A percentile compares a stretch with the other conserved stretches of the same genome.
phyloP scores from a whole-genome alignment of 1,139 yeast species.

The Yamadazyma jaroonii region DNA sequence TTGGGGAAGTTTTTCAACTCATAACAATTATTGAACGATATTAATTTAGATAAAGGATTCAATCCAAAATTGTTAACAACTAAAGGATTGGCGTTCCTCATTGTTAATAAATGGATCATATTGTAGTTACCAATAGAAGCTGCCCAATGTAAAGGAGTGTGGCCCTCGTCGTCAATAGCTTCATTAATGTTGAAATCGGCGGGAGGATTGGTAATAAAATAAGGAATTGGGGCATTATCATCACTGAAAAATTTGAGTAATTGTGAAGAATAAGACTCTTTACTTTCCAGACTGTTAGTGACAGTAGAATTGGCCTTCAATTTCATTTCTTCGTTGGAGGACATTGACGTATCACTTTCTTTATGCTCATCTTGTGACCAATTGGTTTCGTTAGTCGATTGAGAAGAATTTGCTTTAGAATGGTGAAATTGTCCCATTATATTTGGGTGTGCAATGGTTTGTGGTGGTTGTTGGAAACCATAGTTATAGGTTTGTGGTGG shows the following conservation, averaged over 20 bases:
- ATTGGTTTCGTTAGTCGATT: conserved; percentile 44
- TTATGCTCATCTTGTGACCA: conserved; percentile 49
- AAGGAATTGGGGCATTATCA: conserved; percentile 72
- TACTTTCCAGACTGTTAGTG: conserved; percentile 2
- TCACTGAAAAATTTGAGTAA: conserved; percentile 64
- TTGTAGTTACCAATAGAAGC: conserved; percentile 83
- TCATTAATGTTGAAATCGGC: conserved; percentile 78
- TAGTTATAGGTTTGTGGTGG: conserved; percentile 11
- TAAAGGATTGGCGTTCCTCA: conserved; percentile 75
- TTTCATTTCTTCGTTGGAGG: conserved; percentile 32
- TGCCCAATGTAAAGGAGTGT: conserved; percentile 96
- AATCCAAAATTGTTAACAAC: conserved; percentile 75
- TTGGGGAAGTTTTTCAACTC: conserved; percentile 74
- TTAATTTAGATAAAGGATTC: conserved; percentile 79
- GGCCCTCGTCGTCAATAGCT: conserved; percentile 93
- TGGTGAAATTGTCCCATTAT: conserved; percentile 29
- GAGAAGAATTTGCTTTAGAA: conserved; percentile 34
- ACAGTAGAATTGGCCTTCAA: conserved; percentile 8
- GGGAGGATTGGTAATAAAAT: conserved; percentile 71
- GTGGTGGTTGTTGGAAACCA: conserved; percentile 13
- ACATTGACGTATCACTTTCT: conserved; percentile 44
- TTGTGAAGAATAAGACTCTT: conserved; percentile 51
- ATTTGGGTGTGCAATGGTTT: conserved; percentile 15
- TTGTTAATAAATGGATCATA: conserved; percentile 65
- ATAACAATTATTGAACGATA: conserved; percentile 83